Conservation (phyloP, 1,284 basidiomycete species). For the Trametes pubescens region DNA sequence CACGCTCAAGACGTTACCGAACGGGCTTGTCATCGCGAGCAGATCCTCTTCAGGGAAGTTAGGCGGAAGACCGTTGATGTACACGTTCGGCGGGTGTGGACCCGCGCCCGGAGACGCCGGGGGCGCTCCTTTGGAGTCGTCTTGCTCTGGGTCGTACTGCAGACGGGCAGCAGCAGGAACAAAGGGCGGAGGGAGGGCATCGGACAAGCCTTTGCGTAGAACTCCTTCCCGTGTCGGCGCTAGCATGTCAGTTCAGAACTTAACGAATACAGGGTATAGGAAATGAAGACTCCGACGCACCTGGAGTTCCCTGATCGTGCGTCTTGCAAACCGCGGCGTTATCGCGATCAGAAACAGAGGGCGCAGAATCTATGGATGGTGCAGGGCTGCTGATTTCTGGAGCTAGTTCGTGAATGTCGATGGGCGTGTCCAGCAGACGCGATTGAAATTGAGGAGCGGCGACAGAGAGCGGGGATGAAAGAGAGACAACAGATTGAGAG, state of each 20-base stretch:
- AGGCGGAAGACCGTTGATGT: slow-evolving; percentile 58
- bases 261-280: not conserved
- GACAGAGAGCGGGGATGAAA: slow-evolving; percentile 27
- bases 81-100: slow-evolving; percentile 52
- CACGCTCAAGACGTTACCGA: slow-evolving; percentile 51
- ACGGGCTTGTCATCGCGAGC: slow-evolving; percentile 48
- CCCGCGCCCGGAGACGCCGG: slow-evolving; percentile 9
- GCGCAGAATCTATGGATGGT: not conserved
- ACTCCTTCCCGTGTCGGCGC: slow-evolving; percentile 25
- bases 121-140: slow-evolving; percentile 20
- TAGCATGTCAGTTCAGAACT: not conserved
- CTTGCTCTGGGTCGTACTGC: not conserved
- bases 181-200: slow-evolving; percentile 26
- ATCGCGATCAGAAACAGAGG: slow-evolving; percentile 3
- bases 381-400: slow-evolving; percentile 25
- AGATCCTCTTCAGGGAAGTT: slow-evolving; percentile 56
- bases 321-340: not conserved
- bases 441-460: slow-evolving; percentile 31
- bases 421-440: slow-evolving; percentile 34
- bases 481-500: slow-evolving; percentile 21
- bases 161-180: slow-evolving; percentile 22
- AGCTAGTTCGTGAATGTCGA: slow-evolving; percentile 31
- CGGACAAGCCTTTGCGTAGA: slow-evolving; percentile 7
- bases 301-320: slow-evolving; percentile 23
- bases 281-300: slow-evolving; percentile 8